Evolutionary conservation across 768 basidiomycete genomes (phyloP), one percentile per base, ranked within the genome.

Genomic region (Mycena sanguinolenta): DNA sequence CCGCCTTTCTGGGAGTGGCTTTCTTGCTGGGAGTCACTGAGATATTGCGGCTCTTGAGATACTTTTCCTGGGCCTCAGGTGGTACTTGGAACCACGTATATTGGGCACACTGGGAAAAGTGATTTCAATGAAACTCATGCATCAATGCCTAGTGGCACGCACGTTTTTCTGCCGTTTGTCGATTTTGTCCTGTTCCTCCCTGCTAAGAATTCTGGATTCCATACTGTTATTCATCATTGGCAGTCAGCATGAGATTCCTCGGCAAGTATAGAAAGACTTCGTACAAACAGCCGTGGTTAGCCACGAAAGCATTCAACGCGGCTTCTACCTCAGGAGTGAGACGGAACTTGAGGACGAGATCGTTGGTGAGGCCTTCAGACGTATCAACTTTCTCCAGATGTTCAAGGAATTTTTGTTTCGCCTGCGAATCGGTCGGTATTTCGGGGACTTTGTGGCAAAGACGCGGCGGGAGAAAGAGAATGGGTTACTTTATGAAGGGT

Each of bases 1-100:
- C 39, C 16, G 39, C 39, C 7, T 38, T 46, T 32, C 30, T 46
- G 6, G 59, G 44, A 1, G 44, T 32, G 28, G 42, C 19, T 34
- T 46, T 69, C 34, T 69, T 69, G 42, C 13, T 10, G 36, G 53
- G 49, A 21, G 27, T 61, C 16, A 30, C 2, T 16, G 66, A 34
- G 0, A 55, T 2, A 19, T 69, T 63, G 7, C 30, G 10, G 8
- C 57, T 68, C 38, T 67, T 67, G 9, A 67, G 16, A 27, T 73
- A 73, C 17, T 39, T 69, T 23, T 57, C 46, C 49, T 71, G 69
- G 3, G 73, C 73, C 23, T 66, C 73, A 2, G 69, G 60, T 0
- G 73, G 71, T n/a, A 73, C 73, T 44, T 28, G 25, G n/a, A 73
- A 58, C 28, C 59, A 71, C 2, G 73, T 71, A 58, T 58, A 58